phyloP scores from a whole-genome alignment of 2,329 filamentous ascomycete genomes.

The Pseudocercospora vitis region DNA sequence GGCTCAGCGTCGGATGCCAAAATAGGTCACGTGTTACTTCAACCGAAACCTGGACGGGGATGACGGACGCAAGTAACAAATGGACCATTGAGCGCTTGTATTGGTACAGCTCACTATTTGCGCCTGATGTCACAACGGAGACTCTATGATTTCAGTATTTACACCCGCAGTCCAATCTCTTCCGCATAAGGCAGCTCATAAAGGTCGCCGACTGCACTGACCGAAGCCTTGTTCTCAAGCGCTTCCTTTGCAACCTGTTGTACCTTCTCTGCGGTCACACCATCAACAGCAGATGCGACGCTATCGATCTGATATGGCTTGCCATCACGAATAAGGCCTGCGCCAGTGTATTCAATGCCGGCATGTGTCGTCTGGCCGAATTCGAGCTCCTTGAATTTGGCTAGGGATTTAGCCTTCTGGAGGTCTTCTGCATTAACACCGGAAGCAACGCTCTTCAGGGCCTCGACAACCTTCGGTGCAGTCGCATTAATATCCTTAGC shows the following conservation, averaged over 20 bases:
- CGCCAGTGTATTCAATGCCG: conserved; percentile 79
- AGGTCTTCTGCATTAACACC: conserved; percentile 79
- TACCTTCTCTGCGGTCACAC: conserved; percentile 78
- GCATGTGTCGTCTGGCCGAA: conserved; percentile 73
- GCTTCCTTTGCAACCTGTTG: conserved; percentile 89
- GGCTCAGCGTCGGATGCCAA: not conserved
- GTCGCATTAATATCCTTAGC: conserved; percentile 71
- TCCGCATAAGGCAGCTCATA: conserved; percentile 87
- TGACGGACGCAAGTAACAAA: conserved; percentile 5
- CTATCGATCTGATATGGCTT: conserved; percentile 82
- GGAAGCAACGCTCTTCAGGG: conserved; percentile 73
- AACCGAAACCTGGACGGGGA: too few relatives aligned
- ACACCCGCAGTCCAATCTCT: conserved; percentile 92
- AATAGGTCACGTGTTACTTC: too few relatives aligned
- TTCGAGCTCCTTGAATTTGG: conserved; percentile 89
- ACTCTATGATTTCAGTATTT: conserved; percentile 51
- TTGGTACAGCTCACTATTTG: conserved; percentile 38
- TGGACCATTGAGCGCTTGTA: conserved; percentile 24
- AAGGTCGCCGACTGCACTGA: conserved; percentile 88
- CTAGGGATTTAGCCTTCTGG: conserved; percentile 85
- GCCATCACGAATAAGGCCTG: conserved; percentile 76
- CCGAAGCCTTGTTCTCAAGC: conserved; percentile 82
- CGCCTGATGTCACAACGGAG: conserved; percentile 32
- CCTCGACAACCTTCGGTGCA: conserved; percentile 74
- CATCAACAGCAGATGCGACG: conserved; percentile 74